Base-by-base conservation (phyloP, 1,139 yeast genomes). In the Diutina neorugosa region DNA sequence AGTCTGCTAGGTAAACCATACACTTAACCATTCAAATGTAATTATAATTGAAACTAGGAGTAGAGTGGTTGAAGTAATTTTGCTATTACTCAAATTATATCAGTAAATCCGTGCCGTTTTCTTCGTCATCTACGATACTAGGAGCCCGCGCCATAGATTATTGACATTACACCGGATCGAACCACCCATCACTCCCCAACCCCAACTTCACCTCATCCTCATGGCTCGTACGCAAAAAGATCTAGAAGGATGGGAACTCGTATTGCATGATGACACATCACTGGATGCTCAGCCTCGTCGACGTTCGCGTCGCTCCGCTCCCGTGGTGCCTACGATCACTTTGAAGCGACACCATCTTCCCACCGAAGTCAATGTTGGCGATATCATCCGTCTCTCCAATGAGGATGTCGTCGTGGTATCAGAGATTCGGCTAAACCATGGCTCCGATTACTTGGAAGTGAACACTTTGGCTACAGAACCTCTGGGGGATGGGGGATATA, bases 351-450 rank as follows among this genome's bases (percentile, higher is more conserved):
- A 16, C 8, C 2, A 58, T 69, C 25, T 57, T 59, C 37, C 37
- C 37, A 57, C 74, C 25, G 69, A 65, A 53, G 53, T 77, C 20
- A 65, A 63, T 49, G 67, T 61, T n/a, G 81, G 82, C 1, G 78
- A 73, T 56, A 61, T 69, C 23, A 56, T 77, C 0, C 56, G 70
- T 4, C 65, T 71, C 37, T 31, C 37, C 14, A 31, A 14, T n/a
- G 37, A 31, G 6, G 37, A 31, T 1, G 60, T 62, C 42, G 62
- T 61, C 46, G 57, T 31, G n/a, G 14, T 31, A 31, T 31, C 37
- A 14, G 37, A 31, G n/a, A 31, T 31, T 31, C 37, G 37, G 5
- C 14, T 31, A 9, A n/a, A n/a, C n/a, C n/a, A n/a, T 8, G 37
- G 37, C 5, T 31, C 37, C 2, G 37, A 31, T 11, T 31, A 31